phyloP scores from a whole-genome alignment of 2,329 filamentous ascomycete species.

The Botrytis porri region DNA sequence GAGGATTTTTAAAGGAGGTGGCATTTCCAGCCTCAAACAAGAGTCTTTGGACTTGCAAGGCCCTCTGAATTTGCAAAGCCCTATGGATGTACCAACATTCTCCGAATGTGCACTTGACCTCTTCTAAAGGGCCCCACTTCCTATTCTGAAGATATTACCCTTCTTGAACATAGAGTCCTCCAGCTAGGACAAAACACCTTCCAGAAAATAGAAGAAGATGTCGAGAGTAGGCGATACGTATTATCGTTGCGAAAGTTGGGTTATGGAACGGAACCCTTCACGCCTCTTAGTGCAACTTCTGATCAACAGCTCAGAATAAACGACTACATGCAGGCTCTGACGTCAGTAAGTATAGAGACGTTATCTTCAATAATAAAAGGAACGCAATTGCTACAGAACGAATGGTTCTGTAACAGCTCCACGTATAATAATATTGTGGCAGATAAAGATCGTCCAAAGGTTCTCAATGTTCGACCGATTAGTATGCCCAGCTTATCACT shows the following conservation, averaged over 20 bases:
- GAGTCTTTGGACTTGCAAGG: too few relatives aligned
- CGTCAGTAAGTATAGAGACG: not conserved
- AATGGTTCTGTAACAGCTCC: not conserved
- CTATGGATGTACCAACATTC: fast-evolving
- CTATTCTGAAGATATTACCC: not conserved
- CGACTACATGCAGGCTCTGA: not conserved
- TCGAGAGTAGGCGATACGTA: not conserved
- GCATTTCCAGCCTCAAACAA: too few relatives aligned
- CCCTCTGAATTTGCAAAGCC: too few relatives aligned
- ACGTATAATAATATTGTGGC: not conserved
- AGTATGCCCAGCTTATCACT: not conserved
- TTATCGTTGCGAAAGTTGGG: not conserved
- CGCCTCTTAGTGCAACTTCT: not conserved
- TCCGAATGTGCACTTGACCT: not conserved
- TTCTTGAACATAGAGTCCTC: not conserved
- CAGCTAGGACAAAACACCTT: not conserved
- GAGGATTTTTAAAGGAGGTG: fast-evolving
- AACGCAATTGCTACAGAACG: not conserved
- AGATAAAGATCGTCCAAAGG: not conserved
- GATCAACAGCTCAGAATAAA: not conserved
- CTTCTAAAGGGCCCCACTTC: not conserved
- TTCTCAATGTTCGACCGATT: not conserved
- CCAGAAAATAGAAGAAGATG: not conserved
- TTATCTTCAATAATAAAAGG: not conserved
- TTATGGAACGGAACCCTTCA: fast-evolving